Evolutionary conservation across 306 rosid genomes (phyloP), one percentile per base, ranked within the genome.

Genomic region (Casuarina cunninghamiana): DNA sequence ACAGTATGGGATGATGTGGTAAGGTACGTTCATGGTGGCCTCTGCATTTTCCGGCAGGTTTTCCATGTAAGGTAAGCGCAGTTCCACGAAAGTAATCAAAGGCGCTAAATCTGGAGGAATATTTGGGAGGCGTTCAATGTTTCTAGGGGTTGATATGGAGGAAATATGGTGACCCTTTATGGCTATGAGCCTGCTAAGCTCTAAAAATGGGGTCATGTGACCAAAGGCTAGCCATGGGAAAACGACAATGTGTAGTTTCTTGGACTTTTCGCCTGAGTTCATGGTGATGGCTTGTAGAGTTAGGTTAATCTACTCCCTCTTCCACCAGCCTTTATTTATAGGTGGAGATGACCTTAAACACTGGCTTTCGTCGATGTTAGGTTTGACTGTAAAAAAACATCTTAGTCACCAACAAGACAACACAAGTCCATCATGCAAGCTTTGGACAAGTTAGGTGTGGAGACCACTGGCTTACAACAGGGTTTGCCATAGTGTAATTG

Each of bases 221-320:
- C 91, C 92, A 51, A 86, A 81, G 16, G 91, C 91, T n/a, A 86
- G 77, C 88, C 92, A 88, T 85, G 95, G 95, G 12, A 88, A 85
- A 86, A 88, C 78, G 6, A 78, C 84, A 69, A 86, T 51, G 13
- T 88, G 90, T 68, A 88, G 84, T 46, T 65, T 61, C 43, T 61
- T 1, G 2, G 2, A 12, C 6, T 2, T 1, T 1, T 46, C 50
- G 10, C 48, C 32, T 48, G 49, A 6, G 57, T 46, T 46, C 50
- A 9, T 46, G 50, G 12, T 8, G 12, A 12, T 46, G 50, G 50
- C 1, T 46, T 46, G 12, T 46, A 9, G 12, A 9, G 50, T 46
- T 46, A 26, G 32, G 32, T 26, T 26, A 26, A 26, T 26, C 32
- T 26, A 0, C 32, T 26, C 1, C 32, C 32, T 26, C 1, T 26